These are phyloP conservation scores for Salix viminalis DNA, from an alignment of 345 rosid genomes.

Conservation along the genomic window DNA sequence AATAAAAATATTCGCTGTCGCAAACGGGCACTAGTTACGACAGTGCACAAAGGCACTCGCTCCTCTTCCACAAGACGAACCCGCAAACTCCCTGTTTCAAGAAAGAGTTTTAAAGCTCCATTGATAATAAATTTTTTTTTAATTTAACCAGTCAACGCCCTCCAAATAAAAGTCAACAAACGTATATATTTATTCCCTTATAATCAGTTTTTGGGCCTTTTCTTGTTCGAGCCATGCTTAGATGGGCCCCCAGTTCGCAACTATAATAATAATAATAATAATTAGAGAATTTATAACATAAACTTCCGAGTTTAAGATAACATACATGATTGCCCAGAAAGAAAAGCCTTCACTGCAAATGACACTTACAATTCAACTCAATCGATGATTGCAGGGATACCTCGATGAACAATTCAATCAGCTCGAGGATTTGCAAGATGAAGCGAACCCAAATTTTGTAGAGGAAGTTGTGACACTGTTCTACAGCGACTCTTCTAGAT, in stretches of 20 bases:
- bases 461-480: constrained; percentile 57
- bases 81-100: too few relatives aligned
- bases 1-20: too few relatives aligned
- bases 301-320: not conserved
- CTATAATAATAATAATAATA: not conserved
- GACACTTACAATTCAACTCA: too few relatives aligned
- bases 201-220: not conserved
- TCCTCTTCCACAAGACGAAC: too few relatives aligned
- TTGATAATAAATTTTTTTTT: too few relatives aligned
- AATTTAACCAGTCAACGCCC: too few relatives aligned
- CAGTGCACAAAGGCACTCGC: too few relatives aligned
- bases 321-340: not conserved
- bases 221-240: not conserved
- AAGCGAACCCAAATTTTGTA: constrained; percentile 60
- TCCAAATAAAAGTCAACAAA: too few relatives aligned
- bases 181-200: too few relatives aligned
- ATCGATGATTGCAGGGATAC: constrained; percentile 40
- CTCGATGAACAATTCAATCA: constrained; percentile 66
- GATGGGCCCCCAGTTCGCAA: not conserved
- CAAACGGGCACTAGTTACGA: too few relatives aligned
- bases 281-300: not conserved
- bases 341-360: too few relatives aligned
- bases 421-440: constrained; percentile 75
- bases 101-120: too few relatives aligned
- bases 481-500: constrained; percentile 50